A percentile compares a stretch with the other conserved stretches of the same genome.
phyloP scores from a whole-genome alignment of 257 asterid species.

The Scutellaria barbata region DNA sequence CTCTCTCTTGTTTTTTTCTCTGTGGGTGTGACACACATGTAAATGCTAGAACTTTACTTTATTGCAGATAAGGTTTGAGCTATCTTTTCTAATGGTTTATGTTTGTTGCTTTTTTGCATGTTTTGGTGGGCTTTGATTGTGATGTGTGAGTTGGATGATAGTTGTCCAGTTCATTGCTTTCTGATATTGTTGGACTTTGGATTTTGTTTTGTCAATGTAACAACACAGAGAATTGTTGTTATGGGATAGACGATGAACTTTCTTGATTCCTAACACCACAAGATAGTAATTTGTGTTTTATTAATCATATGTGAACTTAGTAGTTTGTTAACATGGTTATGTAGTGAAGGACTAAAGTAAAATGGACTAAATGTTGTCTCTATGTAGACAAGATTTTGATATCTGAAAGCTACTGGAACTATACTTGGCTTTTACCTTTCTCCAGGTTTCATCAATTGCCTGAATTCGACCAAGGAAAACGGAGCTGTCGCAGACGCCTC shows the following conservation, averaged over 20 bases:
- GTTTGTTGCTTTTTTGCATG: not conserved
- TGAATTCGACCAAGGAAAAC: conserved; percentile 85
- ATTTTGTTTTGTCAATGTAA: not conserved
- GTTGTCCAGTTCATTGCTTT: not conserved
- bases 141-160: not conserved
- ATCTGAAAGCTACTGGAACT: not conserved
- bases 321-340: too few relatives aligned
- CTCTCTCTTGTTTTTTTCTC: not conserved
- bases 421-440: conserved; percentile 26
- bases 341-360: too few relatives aligned
- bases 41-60: conserved; percentile 26
- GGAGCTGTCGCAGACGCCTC: conserved; percentile 90
- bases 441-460: conserved; percentile 82
- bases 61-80: conserved; percentile 30
- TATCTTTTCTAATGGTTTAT: not conserved
- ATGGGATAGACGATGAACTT: not conserved
- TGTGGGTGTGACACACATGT: not conserved
- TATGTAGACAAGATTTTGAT: conserved; percentile 11
- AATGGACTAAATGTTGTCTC: not conserved
- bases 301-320: not conserved
- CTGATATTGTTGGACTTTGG: conserved; percentile 16
- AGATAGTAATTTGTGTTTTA: not conserved
- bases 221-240: not conserved
- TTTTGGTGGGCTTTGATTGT: conserved; percentile 27
- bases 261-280: conserved; percentile 1